phyloP scores from a whole-genome alignment of 345 rosid species.

The Ceriops tagal region DNA sequence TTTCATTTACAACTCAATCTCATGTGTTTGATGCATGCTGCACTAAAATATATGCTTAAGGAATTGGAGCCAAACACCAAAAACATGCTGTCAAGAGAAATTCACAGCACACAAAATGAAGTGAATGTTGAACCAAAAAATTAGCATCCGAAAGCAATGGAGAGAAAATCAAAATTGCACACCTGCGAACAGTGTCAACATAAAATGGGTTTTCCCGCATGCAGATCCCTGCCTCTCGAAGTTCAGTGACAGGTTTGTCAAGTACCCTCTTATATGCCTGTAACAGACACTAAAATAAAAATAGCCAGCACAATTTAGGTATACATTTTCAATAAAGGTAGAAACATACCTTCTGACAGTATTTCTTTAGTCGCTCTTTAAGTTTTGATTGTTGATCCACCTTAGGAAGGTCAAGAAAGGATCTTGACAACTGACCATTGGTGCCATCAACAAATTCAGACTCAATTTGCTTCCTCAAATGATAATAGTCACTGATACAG shows the following conservation, averaged over 20 bases:
- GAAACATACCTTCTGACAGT: conserved; percentile 73
- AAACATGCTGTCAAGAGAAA: background rate
- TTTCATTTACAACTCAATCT: conserved; percentile 6
- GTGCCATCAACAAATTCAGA: conserved; percentile 72
- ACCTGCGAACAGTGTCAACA: conserved; percentile 97
- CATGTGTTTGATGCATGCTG: background rate
- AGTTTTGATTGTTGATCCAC: conserved; percentile 71
- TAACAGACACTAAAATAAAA: conserved; percentile 21
- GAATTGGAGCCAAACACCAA: too few species aligned
- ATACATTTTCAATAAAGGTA: conserved; percentile 16
- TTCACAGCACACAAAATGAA: background rate
- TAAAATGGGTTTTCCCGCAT: conserved; percentile 97
- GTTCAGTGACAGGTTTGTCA: conserved; percentile 85
- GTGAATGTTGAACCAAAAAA: background rate
- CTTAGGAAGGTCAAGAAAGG: conserved; percentile 85
- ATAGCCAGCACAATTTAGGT: conserved; percentile 14
- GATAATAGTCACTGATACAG: conserved; percentile 80
- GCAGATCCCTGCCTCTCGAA: conserved; percentile 98
- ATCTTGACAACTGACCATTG: conserved; percentile 56
- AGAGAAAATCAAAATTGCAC: conserved; percentile 13
- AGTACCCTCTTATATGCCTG: conserved; percentile 83
- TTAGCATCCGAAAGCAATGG: conserved; percentile 3
- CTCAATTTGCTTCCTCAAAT: conserved; percentile 89
- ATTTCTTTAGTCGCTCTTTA: conserved; percentile 81
- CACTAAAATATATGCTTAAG: background rate